A percentile compares a stretch with the other conserved stretches of the same genome.
Conservation (phyloP, 768 basidiomycete genomes). For the Mycena vulgaris region DNA sequence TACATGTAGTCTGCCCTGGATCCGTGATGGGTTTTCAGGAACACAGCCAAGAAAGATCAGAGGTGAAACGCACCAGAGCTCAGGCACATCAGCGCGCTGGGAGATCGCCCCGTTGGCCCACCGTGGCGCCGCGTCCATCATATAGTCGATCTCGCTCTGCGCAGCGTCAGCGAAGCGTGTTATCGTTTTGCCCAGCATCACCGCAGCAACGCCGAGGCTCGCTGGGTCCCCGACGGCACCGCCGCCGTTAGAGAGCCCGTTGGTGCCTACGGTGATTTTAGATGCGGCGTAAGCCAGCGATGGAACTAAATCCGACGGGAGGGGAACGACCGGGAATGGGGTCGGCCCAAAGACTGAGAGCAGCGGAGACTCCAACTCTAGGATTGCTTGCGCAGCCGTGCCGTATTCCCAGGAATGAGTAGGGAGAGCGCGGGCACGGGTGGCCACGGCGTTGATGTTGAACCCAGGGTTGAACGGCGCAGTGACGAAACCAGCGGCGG, state of each 20-base stretch:
- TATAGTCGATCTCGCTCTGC: constrained; percentile 55
- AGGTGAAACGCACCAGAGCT: constrained; percentile 57
- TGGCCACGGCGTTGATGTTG: constrained; percentile 42
- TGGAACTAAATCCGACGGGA: constrained; percentile 29
- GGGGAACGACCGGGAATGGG: constrained; percentile 45
- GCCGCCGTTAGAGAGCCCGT: constrained; percentile 53
- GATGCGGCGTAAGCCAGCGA: constrained; percentile 39
- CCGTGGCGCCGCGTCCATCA: constrained; percentile 59
- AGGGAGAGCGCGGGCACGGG: constrained; percentile 41
- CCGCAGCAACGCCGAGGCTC: constrained; percentile 61
- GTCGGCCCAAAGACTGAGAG: constrained; percentile 47
- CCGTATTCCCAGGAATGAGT: constrained; percentile 52
- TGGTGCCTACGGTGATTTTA: constrained; percentile 40
- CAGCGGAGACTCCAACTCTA: constrained; percentile 47
- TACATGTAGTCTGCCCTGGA: constrained; percentile 65
- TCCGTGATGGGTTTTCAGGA: no score
- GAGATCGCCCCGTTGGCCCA: constrained; percentile 65
- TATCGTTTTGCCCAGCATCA: constrained; percentile 57
- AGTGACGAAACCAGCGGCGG: no score
- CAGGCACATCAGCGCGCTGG: constrained; percentile 59
- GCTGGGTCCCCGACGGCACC: constrained; percentile 73
- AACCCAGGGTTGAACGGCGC: constrained; percentile 46
- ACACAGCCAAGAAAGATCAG: background rate
- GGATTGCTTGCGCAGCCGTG: constrained; percentile 45
- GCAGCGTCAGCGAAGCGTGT: constrained; percentile 55